Evolutionary conservation across 495 filamentous ascomycete species (phyloP).

Genomic region (Tuber brumale): DNA sequence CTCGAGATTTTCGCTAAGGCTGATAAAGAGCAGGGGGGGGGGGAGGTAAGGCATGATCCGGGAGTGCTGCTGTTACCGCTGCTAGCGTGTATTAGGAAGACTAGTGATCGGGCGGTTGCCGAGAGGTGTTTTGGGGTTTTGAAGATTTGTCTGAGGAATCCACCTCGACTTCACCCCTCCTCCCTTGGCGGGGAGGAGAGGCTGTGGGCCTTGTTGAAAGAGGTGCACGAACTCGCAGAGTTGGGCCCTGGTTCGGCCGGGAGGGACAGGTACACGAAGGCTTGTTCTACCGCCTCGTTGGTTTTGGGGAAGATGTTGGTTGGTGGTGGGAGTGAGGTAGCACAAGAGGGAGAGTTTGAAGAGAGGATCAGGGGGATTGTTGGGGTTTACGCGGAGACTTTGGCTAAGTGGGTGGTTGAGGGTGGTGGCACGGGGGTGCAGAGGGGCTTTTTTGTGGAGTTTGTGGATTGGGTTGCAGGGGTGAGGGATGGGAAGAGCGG

Average conservation of each 20-base stretch:
- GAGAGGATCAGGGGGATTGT: constrained; percentile 47
- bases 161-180: constrained; percentile 38
- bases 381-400: constrained; percentile 54
- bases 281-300: constrained; percentile 59
- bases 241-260: constrained; percentile 53
- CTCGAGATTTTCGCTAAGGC: constrained; percentile 80
- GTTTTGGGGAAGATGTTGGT: constrained; percentile 58
- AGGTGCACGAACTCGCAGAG: constrained; percentile 65
- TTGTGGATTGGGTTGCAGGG: constrained; percentile 55
- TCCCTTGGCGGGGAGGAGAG: constrained; percentile 42
- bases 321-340: constrained; percentile 37
- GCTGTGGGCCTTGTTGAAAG: constrained; percentile 54
- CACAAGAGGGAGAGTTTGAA: constrained; percentile 5
- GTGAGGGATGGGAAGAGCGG: constrained; percentile 7
- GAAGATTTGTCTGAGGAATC: constrained; percentile 50
- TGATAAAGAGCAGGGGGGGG: constrained; percentile 48
- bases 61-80: constrained; percentile 57
- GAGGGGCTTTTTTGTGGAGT: constrained; percentile 60
- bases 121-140: constrained; percentile 63
- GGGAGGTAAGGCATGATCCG: constrained; percentile 55
- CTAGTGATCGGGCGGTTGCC: constrained; percentile 63
- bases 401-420: constrained; percentile 53
- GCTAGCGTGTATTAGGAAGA: constrained; percentile 50
- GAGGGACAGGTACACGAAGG: constrained; percentile 46
- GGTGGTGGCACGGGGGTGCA: constrained; percentile 52